phyloP scores from a whole-genome alignment of 345 rosid genomes.

The Eucalyptus decipiens region DNA sequence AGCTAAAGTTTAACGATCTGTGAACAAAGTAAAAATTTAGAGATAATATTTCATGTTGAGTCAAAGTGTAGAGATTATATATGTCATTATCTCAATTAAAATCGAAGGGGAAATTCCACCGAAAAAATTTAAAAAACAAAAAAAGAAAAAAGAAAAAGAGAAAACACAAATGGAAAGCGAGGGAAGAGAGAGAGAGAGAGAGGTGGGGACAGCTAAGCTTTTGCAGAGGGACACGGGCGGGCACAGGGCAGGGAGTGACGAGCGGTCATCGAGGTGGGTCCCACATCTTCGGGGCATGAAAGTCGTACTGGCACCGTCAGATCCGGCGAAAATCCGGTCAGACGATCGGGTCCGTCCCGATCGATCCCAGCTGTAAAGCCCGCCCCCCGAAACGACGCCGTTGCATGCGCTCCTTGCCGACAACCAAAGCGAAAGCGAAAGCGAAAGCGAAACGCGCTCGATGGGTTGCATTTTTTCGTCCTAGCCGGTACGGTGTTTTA shows the following conservation, averaged over 20 bases:
- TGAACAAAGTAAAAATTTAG: too few species aligned
- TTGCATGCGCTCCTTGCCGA: not conserved
- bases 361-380: not conserved
- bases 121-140: rapidly evolving
- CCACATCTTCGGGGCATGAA: not conserved
- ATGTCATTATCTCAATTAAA: not conserved
- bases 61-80: too few species aligned
- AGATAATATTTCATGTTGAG: too few species aligned
- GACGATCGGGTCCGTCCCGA: not conserved
- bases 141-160: too few species aligned
- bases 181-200: not conserved
- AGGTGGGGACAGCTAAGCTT: not conserved
- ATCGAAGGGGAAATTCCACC: not conserved
- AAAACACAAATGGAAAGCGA: not conserved
- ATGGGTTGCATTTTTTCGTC: not conserved
- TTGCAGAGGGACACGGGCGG: not conserved
- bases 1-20: rapidly evolving
- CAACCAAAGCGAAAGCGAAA: not conserved
- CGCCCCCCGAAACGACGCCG: not conserved
- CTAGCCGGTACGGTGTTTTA: not conserved
- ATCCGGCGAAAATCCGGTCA: not conserved
- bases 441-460: not conserved
- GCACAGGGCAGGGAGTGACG: not conserved
- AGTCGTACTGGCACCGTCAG: not conserved
- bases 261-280: not conserved